A percentile compares a stretch with the other conserved stretches of the same genome.
Conservation (phyloP, 257 asterid genomes). For the Leptodermis oblonga region DNA sequence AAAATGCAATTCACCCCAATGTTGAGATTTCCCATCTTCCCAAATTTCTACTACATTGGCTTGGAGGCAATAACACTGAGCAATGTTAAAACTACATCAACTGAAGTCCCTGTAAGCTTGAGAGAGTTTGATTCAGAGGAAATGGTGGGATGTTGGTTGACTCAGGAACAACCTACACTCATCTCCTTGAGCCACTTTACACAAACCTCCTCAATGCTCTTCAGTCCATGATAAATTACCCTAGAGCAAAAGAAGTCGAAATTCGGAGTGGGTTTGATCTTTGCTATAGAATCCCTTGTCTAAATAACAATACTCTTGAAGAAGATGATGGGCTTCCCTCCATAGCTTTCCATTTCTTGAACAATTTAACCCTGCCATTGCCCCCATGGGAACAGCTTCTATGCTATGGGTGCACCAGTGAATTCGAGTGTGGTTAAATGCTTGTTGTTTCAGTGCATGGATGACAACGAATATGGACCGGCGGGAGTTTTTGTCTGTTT, state of each 20-base stretch:
- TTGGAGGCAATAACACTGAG: too few species aligned
- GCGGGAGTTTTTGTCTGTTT: slow-evolving; percentile 72
- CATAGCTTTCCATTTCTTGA: slow-evolving; percentile 58
- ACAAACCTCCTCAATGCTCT: too few species aligned
- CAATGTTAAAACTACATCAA: too few species aligned
- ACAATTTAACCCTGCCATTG: slow-evolving; percentile 43
- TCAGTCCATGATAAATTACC: slow-evolving; percentile 34
- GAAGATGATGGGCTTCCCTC: slow-evolving; percentile 50
- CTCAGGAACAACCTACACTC: too few species aligned
- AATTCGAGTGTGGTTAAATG: slow-evolving; percentile 58
- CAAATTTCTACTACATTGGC: too few species aligned
- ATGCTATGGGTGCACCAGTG: slow-evolving; percentile 56
- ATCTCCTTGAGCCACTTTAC: too few species aligned
- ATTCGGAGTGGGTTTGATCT: slow-evolving; percentile 56
- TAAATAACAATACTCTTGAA: slow-evolving; percentile 22
- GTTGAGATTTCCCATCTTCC: slow-evolving; percentile 49
- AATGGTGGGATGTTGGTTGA: too few species aligned
- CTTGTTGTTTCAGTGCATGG: slow-evolving; percentile 58
- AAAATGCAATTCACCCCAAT: slow-evolving; percentile 61
- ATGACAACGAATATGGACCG: slow-evolving; percentile 44
- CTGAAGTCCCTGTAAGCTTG: too few species aligned
- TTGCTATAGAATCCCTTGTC: slow-evolving; percentile 47
- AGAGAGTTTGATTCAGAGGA: too few species aligned
- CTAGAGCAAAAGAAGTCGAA: slow-evolving; percentile 48
- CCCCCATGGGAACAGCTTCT: slow-evolving; percentile 53